Conservation (phyloP, 371 early-diverging fungal species). For the Lichtheimia corymbifera region DNA sequence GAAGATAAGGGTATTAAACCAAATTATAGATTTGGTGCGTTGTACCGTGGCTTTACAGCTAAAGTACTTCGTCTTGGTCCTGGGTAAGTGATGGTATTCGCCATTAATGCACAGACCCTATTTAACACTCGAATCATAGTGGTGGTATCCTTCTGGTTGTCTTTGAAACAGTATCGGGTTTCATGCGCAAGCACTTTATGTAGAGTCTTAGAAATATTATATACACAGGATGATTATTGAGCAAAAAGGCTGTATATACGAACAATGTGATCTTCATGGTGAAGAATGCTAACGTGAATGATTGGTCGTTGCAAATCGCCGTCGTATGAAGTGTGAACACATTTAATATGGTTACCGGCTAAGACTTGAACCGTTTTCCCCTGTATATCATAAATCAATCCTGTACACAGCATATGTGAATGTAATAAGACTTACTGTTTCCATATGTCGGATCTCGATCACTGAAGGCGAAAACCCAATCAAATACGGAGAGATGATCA, state of each 20-base stretch:
- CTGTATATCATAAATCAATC: not conserved
- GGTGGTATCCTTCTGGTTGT: slow-evolving; percentile 90
- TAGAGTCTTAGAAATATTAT: slow-evolving; percentile 20
- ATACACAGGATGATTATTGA: slow-evolving; percentile 7
- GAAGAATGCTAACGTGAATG: slow-evolving; percentile 17
- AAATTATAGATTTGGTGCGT: slow-evolving; percentile 63
- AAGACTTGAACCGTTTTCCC: slow-evolving; percentile 19
- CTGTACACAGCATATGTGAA: not conserved
- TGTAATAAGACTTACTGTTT: slow-evolving; percentile 29
- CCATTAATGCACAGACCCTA: not conserved
- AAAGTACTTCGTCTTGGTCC: slow-evolving; percentile 98
- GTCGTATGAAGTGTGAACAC: slow-evolving; percentile 11
- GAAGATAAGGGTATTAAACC: slow-evolving; percentile 1
- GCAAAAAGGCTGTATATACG: slow-evolving; percentile 16
- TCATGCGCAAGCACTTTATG: slow-evolving; percentile 79
- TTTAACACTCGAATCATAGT: slow-evolving; percentile 16
- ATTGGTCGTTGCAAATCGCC: slow-evolving; percentile 5
- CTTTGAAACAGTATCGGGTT: slow-evolving; percentile 84
- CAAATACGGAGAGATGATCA: slow-evolving; percentile 31
- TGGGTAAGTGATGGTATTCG: slow-evolving; percentile 62
- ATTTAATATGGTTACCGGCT: slow-evolving; percentile 15
- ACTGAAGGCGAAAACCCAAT: slow-evolving; percentile 32
- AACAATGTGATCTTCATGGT: slow-evolving; percentile 19
- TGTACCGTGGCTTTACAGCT: slow-evolving; percentile 96
- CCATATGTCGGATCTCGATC: slow-evolving; percentile 39